Conservation (phyloP, 192 early-diverging fungal genomes). For the Podochytrium sp. region DNA sequence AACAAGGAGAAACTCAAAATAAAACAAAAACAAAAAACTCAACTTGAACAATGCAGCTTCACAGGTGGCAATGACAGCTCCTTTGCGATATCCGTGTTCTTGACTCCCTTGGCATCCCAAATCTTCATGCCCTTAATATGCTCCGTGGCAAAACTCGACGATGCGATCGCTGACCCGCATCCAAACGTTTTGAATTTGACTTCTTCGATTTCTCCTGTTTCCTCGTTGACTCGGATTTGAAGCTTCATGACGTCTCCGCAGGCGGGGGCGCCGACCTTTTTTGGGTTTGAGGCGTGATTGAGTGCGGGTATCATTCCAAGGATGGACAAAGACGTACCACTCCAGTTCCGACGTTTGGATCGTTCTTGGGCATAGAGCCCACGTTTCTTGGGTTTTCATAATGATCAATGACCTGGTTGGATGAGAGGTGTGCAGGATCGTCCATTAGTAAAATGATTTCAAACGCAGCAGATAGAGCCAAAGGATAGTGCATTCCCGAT, state of each 20-base stretch:
- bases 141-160: slow-evolving; percentile 89
- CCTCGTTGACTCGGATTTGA: slow-evolving; percentile 96
- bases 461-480: background rate
- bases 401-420: slow-evolving; percentile 89
- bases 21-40: too few species aligned
- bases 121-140: slow-evolving; percentile 93
- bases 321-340: slow-evolving; percentile 50
- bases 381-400: slow-evolving; percentile 97
- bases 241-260: slow-evolving; percentile 72
- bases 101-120: slow-evolving; percentile 88
- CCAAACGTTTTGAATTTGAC: slow-evolving; percentile 99
- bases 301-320: background rate
- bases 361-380: slow-evolving; percentile 85
- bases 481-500: background rate
- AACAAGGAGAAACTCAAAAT: too few species aligned
- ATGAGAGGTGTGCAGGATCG: background rate
- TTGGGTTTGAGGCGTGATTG: background rate
- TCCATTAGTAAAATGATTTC: background rate
- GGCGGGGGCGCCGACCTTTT: slow-evolving; percentile 54
- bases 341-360: slow-evolving; percentile 94
- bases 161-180: slow-evolving; percentile 96
- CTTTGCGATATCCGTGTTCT: slow-evolving; percentile 96
- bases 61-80: slow-evolving; percentile 94
- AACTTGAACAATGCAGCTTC: slow-evolving; percentile 98
- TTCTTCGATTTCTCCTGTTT: slow-evolving; percentile 85